Evolutionary conservation across 208 protist genomes (phyloP).

Genomic region (Endotrypanum monterogeii): DNA sequence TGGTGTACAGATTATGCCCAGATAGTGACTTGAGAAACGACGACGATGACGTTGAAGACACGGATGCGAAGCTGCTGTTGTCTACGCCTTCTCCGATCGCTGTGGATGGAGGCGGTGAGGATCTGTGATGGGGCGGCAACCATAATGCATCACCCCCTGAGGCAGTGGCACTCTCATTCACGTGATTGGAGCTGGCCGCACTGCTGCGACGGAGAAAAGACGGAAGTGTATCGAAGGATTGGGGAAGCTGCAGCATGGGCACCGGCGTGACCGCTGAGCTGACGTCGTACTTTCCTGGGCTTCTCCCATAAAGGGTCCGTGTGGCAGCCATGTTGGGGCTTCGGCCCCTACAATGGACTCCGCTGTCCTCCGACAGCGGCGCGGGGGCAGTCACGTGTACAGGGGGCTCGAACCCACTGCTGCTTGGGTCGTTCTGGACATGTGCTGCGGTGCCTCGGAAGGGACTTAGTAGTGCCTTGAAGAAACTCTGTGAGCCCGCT

Average conservation of each 20-base stretch:
- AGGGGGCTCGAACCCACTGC: neutral
- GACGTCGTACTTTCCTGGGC: neutral
- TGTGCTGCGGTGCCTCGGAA: neutral
- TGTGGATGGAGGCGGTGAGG: neutral
- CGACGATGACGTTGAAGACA: neutral
- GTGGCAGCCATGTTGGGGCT: neutral
- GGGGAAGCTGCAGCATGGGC: neutral
- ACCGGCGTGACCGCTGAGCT: neutral
- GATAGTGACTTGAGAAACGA: neutral
- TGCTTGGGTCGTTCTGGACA: neutral
- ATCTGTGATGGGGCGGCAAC: too few relatives aligned
- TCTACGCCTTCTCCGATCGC: neutral
- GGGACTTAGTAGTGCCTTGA: slow-evolving; percentile 5
- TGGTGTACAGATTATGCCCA: neutral
- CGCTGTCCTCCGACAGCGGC: neutral
- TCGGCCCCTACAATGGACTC: neutral
- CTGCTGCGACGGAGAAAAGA: neutral
- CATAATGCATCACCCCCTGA: too few relatives aligned
- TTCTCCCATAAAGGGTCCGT: neutral
- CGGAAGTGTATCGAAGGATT: neutral
- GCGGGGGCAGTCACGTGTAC: neutral
- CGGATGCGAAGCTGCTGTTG: neutral
- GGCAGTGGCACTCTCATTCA: too few relatives aligned
- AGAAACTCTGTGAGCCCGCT: slow-evolving; percentile 1
- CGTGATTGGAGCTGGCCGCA: too few relatives aligned